Conservation (phyloP, 495 filamentous ascomycete species). For the Cudoniella acicularis region DNA sequence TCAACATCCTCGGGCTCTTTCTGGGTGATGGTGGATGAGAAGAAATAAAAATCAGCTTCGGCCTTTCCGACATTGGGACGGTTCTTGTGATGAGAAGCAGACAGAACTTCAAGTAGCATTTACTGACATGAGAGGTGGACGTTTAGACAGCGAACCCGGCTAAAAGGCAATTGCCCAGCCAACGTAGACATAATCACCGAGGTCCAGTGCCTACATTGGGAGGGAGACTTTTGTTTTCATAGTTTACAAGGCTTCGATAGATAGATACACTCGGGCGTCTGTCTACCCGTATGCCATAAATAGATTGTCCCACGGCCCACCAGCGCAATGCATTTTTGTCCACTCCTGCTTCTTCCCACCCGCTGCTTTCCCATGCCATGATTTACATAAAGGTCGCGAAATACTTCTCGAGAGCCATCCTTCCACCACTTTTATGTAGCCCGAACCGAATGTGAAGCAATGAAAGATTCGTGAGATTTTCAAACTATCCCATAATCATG, state of each 20-base stretch:
- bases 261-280: slow-evolving; percentile 8
- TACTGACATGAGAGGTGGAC: too few relatives aligned
- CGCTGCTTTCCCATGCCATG: not conserved
- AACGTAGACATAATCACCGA: too few relatives aligned
- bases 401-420: not conserved
- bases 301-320: slow-evolving; percentile 10
- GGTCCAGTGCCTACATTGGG: too few relatives aligned
- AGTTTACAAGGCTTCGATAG: slow-evolving; percentile 14
- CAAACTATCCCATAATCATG: slow-evolving; percentile 64
- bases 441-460: slow-evolving; percentile 15
- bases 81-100: too few relatives aligned
- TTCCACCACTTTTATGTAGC: slow-evolving; percentile 14
- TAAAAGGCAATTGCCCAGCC: too few relatives aligned
- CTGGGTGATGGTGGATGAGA: too few relatives aligned
- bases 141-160: too few relatives aligned
- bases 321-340: slow-evolving; percentile 11
- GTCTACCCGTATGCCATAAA: slow-evolving; percentile 4
- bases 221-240: not conserved
- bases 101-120: too few relatives aligned
- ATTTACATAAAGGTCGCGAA: slow-evolving; percentile 6
- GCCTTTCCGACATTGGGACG: too few relatives aligned
- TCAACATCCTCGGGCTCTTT: too few relatives aligned
- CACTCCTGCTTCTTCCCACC: not conserved
- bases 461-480: slow-evolving; percentile 3
- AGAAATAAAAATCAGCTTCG: too few relatives aligned